Evolutionary conservation across 352 stramenopile species (phyloP).

Genomic region (Phytophthora tubulina): DNA sequence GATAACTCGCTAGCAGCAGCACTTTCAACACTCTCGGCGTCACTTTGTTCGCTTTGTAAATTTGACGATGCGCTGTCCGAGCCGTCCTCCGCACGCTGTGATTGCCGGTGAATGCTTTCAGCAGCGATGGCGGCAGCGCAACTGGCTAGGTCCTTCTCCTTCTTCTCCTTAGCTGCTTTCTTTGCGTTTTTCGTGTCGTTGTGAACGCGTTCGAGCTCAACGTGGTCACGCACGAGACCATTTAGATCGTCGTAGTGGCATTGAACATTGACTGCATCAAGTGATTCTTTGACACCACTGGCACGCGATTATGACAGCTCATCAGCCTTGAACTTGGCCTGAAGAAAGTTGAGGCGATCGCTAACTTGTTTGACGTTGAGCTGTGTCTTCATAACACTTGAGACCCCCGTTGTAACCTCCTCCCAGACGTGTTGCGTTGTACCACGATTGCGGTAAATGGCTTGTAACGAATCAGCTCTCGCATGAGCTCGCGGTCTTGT

Average conservation of each 20-base stretch:
- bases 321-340: conserved; percentile 2
- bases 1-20: no score
- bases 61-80: no score
- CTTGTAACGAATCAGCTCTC: conserved; percentile 15
- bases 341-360: conserved; percentile 12
- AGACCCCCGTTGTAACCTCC: not conserved
- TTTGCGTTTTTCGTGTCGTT: not conserved
- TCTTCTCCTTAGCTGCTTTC: not conserved
- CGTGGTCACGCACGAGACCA: conserved; percentile 3
- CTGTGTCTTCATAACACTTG: not conserved
- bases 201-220: not conserved
- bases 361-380: conserved; percentile 17
- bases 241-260: conserved; percentile 17
- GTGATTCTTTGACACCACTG: conserved; percentile 8
- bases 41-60: no score
- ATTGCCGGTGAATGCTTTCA: no score
- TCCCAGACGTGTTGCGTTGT: not conserved
- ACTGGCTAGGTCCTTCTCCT: conserved; percentile 2
- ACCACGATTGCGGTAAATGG: conserved; percentile 12
- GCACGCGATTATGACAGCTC: not conserved
- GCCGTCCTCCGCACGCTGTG: no score
- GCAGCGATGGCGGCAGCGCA: not conserved
- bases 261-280: conserved; percentile 13
- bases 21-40: no score
- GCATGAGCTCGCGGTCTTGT: conserved; percentile 11